phyloP scores from a whole-genome alignment of 2,329 filamentous ascomycete genomes.

The Coleophoma crateriformis region DNA sequence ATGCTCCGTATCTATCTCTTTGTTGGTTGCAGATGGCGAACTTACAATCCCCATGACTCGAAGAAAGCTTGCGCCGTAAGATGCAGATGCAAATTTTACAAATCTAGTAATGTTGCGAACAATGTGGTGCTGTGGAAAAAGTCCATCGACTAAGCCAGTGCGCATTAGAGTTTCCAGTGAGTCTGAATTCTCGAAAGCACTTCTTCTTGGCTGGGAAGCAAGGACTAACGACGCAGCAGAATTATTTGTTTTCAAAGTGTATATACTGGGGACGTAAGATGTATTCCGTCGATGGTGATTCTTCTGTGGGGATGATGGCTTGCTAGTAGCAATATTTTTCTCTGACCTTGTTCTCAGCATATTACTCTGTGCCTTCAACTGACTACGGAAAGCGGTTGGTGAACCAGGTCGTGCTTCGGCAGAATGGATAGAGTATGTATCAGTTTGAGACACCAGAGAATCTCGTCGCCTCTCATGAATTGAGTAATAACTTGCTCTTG shows the following conservation, averaged over 20 bases:
- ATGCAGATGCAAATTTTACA: constrained; percentile 61
- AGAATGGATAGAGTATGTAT: constrained; percentile 47
- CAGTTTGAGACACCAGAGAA: constrained; percentile 50
- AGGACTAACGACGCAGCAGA: constrained; percentile 23
- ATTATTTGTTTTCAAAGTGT: constrained; percentile 49
- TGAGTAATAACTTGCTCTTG: constrained; percentile 43
- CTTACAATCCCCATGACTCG: constrained; percentile 57
- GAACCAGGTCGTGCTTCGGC: constrained; percentile 39
- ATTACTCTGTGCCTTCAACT: constrained; percentile 23
- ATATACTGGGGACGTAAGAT: constrained; percentile 43
- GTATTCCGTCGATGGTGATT: constrained; percentile 23
- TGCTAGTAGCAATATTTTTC: constrained; percentile 22
- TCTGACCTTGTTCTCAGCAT: constrained; percentile 29
- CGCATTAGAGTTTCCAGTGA: constrained; percentile 20
- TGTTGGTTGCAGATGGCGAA: constrained; percentile 32
- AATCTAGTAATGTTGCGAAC: constrained; percentile 58
- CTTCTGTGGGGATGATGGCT: constrained; percentile 14
- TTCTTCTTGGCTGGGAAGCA: constrained; percentile 23
- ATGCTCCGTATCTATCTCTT: constrained; percentile 27
- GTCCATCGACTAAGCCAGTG: constrained; percentile 49
- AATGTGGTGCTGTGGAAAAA: constrained; percentile 55
- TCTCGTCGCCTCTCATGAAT: constrained; percentile 45
- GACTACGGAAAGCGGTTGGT: constrained; percentile 29
- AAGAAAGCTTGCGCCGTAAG: constrained; percentile 59
- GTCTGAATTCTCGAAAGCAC: constrained; percentile 19